Base-by-base conservation (phyloP, 2,329 filamentous ascomycete species). In the Aspergillus sp. region DNA sequence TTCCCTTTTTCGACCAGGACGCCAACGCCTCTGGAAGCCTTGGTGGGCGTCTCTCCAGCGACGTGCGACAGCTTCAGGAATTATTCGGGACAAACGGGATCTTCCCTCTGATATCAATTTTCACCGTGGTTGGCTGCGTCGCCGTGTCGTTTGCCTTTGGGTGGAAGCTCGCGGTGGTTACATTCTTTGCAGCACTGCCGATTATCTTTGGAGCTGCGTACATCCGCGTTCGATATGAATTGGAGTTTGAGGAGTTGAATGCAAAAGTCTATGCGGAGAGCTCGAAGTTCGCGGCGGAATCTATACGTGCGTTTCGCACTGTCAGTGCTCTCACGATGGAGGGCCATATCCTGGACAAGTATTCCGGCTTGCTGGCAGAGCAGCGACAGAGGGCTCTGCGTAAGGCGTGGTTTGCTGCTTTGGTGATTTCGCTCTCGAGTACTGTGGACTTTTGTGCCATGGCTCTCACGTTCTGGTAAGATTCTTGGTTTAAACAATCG, bases 91-190 rank as follows among this genome's bases (percentile, higher is more conserved):
- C 76, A 0, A 83, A 80, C 39, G 66, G 76, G 15, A 71, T 70
- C 2, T 70, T 80, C 56, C 77, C 85, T 2, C 81, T 90, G 62
- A 82, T 87, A 21, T 85, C 87, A 8, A 67, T 88, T 25, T 87
- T 90, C 69, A 88, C 84, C 49, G 71, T 92, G 2, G 66, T 84
- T 9, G 89, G 88, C 0, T 84, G 83, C 8, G 72, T 90, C 15
- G 77, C 82, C 46, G 87, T 93, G 50, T 82, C 87, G 1, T 91
- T 90, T 64, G 77, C 81, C 6, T 90, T 88, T 68, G 87, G 87
- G 3, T 93, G 90, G 90, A 92, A 91, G 70, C 78, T 93, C 11
- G 85, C 87, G 0, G 75, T 91, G 0, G 86, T 93, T 0, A 82
- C 84, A 0, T 76, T 86, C 17, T 88, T 85, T 64, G 84, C 88